A percentile compares a stretch with the other conserved stretches of the same genome.
phyloP scores from a whole-genome alignment of 2,329 filamentous ascomycete species.

The Fusarium miscanthi region DNA sequence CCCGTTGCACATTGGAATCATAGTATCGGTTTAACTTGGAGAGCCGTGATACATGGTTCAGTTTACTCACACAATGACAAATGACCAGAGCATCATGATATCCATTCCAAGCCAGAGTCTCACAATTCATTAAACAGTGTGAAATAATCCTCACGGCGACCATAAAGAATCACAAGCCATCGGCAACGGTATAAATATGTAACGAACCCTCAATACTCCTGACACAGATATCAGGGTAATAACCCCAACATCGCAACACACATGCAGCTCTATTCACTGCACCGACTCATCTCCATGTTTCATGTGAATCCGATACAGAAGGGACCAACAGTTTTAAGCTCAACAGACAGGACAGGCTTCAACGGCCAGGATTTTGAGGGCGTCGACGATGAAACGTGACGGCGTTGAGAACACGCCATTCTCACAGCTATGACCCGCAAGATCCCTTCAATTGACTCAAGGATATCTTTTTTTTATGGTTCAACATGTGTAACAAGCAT shows the following conservation, averaged over 20 bases:
- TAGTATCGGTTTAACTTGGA: not conserved
- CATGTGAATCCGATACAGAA: constrained; percentile 1
- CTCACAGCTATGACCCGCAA: constrained; percentile 20
- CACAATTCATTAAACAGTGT: not conserved
- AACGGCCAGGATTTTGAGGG: constrained; percentile 28
- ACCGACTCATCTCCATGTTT: constrained; percentile 19
- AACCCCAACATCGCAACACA: constrained; percentile 17
- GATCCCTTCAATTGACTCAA: not conserved
- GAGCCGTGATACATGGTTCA: not conserved
- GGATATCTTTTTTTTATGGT: not conserved
- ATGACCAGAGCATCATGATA: not conserved
- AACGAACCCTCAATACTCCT: constrained; percentile 6
- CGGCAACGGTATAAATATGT: constrained; percentile 1
- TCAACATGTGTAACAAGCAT: constrained; percentile 3
- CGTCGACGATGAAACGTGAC: constrained; percentile 37
- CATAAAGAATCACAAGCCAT: not conserved
- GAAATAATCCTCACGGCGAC: not conserved
- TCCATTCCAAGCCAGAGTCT: not conserved
- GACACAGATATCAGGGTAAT: constrained; percentile 5
- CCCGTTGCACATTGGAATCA: not conserved
- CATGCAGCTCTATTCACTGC: constrained; percentile 1
- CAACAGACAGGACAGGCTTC: constrained; percentile 19
- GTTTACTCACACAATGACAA: not conserved
- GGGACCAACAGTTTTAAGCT: constrained; percentile 10
- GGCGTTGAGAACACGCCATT: constrained; percentile 25